A percentile compares a stretch with the other conserved stretches of the same genome.
These are phyloP conservation scores for Ustilago hordei DNA, from an alignment of 1,284 basidiomycete genomes.

Conservation along the genomic window DNA sequence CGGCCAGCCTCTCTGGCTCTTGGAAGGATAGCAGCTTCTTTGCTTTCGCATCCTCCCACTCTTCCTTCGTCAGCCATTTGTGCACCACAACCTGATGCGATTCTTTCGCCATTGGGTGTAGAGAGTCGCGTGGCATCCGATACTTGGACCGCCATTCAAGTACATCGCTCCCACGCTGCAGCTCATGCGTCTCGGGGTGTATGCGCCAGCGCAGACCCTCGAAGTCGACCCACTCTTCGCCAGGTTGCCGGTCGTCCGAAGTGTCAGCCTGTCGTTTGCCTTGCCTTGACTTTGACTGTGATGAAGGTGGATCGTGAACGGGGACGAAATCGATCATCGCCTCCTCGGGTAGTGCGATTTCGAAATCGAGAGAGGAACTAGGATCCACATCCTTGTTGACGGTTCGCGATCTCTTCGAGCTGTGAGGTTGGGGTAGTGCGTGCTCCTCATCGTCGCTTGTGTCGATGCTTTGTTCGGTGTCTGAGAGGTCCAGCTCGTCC, in stretches of 20 bases:
- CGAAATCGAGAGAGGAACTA: slow-evolving; percentile 33
- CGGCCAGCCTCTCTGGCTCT: slow-evolving; percentile 47
- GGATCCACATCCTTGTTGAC: slow-evolving; percentile 28
- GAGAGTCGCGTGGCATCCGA: slow-evolving; percentile 61
- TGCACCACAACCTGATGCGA: slow-evolving; percentile 54
- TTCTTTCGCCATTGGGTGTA: slow-evolving; percentile 60
- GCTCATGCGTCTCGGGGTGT: slow-evolving; percentile 53
- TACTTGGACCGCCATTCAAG: slow-evolving; percentile 64
- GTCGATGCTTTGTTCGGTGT: slow-evolving; percentile 24
- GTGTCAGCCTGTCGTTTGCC: slow-evolving; percentile 56
- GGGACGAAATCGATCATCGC: slow-evolving; percentile 44
- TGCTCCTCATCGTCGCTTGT: slow-evolving; percentile 21
- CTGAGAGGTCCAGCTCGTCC: slow-evolving; percentile 31
- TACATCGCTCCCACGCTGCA: slow-evolving; percentile 43
- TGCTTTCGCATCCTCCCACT: slow-evolving; percentile 60
- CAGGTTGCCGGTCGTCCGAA: slow-evolving; percentile 56
- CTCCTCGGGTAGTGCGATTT: slow-evolving; percentile 33
- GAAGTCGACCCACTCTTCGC: slow-evolving; percentile 63
- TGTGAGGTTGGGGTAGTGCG: slow-evolving; percentile 14
- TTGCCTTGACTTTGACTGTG: background rate
- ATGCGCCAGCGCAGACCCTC: slow-evolving; percentile 64
- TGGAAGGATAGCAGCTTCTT: slow-evolving; percentile 60
- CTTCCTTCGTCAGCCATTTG: slow-evolving; percentile 57
- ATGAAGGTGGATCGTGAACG: background rate
- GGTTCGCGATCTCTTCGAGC: slow-evolving; percentile 27